Conservation (phyloP, 2,329 filamentous ascomycete species). For the Neopestalotiopsis sp. region DNA sequence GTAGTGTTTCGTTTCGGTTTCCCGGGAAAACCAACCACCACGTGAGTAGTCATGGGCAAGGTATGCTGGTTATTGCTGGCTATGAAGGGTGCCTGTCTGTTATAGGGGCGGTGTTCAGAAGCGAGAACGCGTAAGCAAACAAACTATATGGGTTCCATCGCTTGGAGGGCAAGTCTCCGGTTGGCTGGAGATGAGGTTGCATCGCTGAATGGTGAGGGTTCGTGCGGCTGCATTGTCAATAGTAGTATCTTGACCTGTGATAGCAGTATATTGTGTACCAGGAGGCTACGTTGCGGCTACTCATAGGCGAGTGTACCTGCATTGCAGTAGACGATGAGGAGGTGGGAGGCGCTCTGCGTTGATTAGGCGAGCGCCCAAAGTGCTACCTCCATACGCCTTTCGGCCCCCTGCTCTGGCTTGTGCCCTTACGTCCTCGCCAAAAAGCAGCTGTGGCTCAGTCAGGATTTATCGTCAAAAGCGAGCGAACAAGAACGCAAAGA, state of each 20-base stretch:
- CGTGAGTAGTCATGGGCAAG: not conserved
- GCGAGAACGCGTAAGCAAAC: not conserved
- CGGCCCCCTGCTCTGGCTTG: too few relatives aligned
- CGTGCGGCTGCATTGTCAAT: not conserved
- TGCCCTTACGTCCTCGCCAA: too few relatives aligned
- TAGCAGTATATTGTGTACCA: too few relatives aligned
- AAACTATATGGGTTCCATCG: not conserved
- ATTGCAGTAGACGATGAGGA: not conserved
- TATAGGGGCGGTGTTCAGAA: not conserved
- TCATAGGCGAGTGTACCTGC: constrained; percentile 2
- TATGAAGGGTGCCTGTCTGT: not conserved
- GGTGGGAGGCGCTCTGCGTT: not conserved
- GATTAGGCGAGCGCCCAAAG: not conserved
- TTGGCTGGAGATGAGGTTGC: not conserved
- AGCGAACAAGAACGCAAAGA: too few relatives aligned
- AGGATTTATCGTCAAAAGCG: too few relatives aligned
- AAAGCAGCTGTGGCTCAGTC: too few relatives aligned
- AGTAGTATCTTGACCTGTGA: not conserved
- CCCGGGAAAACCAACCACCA: not conserved
- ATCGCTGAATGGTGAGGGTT: not conserved
- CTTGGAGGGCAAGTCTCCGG: not conserved
- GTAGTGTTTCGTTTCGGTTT: not conserved
- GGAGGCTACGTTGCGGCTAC: not conserved
- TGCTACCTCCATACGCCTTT: too few relatives aligned
- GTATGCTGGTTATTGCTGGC: not conserved